Evolutionary conservation across 2,329 filamentous ascomycete species (phyloP), one percentile per base, ranked within the genome.

Genomic region (Neofusicoccum sp.): DNA sequence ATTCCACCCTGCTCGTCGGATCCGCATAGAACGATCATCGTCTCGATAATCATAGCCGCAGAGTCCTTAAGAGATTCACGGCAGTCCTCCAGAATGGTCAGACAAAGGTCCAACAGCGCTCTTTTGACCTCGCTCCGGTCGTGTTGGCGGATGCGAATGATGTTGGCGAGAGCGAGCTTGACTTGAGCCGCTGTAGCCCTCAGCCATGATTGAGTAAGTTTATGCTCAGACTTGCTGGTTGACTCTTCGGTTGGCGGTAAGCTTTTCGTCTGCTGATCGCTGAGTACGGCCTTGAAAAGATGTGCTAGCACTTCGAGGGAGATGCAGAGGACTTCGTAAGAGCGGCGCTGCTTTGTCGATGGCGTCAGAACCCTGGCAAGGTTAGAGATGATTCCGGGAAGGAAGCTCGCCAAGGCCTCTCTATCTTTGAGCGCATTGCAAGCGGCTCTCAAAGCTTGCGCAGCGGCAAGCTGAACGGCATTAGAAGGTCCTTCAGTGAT

Each of bases 301-400:
- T 73, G 65, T 1, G 79, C 81, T 9, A 95, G 76, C 0, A 86
- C 80, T 6, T 84, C 78, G 6, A 96, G 73, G 16, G 85, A 85
- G 62, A 79, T 79, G 29, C 88, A 78, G 6, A 98, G 79, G 0
- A 96, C 84, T 44, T 83, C 85, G 67, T 83, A 87, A 52, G 84
- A 81, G 37, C 85, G 80, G 54, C 85, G 82, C 67, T 84, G 83
- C 44, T 84, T 81, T n/a, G 83, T 85, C 0, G 88, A 90, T 0
- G 87, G 87, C 4, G 90, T 89, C 56, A 96, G 78, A 0, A 92
- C 80, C 70, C 89, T 93, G 2, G 90, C 88, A 29, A 99, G 79
- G 1, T 88, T 87, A 3, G 95, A 98, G 0, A 97, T 86, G 0
- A 92, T 92, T 8, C 93, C 92, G 0, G 96, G 95, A 45, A 98